phyloP scores from a whole-genome alignment of 73 alveolate genomes.

The Paramecium octaurelia region DNA sequence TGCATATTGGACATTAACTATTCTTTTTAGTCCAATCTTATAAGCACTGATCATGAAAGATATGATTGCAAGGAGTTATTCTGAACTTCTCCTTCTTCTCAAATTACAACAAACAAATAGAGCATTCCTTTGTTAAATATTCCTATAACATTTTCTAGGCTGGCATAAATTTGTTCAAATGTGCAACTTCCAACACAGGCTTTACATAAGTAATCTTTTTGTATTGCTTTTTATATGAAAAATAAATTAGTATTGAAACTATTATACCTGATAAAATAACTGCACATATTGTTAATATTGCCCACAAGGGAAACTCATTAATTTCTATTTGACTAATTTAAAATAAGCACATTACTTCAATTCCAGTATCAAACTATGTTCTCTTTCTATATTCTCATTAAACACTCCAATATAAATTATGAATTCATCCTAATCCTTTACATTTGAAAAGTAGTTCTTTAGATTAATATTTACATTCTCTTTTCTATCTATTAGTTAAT shows the following conservation, averaged over 20 bases:
- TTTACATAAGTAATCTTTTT: not conserved
- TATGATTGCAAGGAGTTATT: slow-evolving; percentile 11
- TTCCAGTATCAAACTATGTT: not conserved
- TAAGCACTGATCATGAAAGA: slow-evolving; percentile 3
- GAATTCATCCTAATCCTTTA: not conserved
- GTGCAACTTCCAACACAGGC: not conserved
- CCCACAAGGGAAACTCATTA: not conserved
- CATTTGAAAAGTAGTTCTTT: not conserved
- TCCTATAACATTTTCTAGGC: not conserved
- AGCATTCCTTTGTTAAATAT: not conserved
- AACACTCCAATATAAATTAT: not conserved
- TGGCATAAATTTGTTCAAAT: not conserved
- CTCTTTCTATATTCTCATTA: not conserved
- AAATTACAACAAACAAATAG: not conserved
- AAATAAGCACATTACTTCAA: not conserved
- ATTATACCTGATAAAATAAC: not conserved
- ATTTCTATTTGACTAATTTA: not conserved
- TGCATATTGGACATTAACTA: not conserved
- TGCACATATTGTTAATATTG: not conserved
- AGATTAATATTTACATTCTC: not conserved
- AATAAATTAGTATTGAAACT: not conserved
- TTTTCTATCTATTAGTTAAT: not conserved
- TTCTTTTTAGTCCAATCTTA: not conserved
- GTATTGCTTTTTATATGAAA: not conserved
- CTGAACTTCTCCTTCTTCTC: not conserved